Conservation (phyloP, 306 rosid genomes). For the Cyamopsis tetragonoloba region DNA sequence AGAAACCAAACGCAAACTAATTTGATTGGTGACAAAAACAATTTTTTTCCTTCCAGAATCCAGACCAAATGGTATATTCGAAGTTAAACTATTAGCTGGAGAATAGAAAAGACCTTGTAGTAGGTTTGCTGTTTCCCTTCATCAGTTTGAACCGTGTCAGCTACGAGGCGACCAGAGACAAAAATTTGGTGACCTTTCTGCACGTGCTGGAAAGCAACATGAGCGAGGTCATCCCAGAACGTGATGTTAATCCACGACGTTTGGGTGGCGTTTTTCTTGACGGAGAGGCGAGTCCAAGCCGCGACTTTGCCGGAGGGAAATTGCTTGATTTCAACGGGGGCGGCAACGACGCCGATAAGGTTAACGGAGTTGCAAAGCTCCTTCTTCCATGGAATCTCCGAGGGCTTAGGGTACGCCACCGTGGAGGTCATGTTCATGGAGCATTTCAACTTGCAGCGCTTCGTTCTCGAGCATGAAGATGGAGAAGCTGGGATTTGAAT, state of each 20-base stretch:
- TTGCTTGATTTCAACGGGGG: conserved; percentile 68
- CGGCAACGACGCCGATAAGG: conserved; percentile 73
- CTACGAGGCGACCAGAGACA: conserved; percentile 71
- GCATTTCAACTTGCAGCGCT: background rate
- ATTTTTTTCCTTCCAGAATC: too few species aligned
- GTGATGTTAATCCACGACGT: conserved; percentile 66
- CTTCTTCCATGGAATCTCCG: conserved; percentile 84
- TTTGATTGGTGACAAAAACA: too few species aligned
- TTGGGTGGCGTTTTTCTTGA: conserved; percentile 68
- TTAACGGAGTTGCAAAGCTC: conserved; percentile 74
- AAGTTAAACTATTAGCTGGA: background rate
- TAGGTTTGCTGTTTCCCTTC: conserved; percentile 79
- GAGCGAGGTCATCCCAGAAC: conserved; percentile 90
- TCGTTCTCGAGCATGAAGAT: background rate
- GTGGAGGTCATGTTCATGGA: background rate
- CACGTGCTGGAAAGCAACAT: conserved; percentile 70
- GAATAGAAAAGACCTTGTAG: conserved; percentile 59
- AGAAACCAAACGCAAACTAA: too few species aligned
- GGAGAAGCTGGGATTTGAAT: background rate
- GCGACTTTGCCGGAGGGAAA: conserved; percentile 69
- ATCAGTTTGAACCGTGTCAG: conserved; percentile 64
- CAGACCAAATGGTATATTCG: too few species aligned
- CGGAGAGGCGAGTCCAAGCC: conserved; percentile 84
- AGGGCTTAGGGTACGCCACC: conserved; percentile 51
- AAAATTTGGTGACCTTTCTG: conserved; percentile 70